Base-by-base conservation (phyloP, 2,329 filamentous ascomycete genomes). In the Microdochium nivale region DNA sequence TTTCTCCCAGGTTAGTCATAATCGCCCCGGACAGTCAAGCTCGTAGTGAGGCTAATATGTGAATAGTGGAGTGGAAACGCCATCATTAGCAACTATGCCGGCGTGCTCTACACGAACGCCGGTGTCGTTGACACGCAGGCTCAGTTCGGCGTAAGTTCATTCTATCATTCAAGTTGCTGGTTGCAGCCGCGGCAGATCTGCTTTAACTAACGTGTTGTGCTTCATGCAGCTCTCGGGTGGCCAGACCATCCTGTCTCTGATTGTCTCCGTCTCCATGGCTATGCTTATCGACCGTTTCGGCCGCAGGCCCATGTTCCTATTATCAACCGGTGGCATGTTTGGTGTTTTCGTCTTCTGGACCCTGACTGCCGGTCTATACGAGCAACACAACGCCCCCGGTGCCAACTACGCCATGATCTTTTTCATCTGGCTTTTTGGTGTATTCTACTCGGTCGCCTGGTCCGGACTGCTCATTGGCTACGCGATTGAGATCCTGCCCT, bases 61-160 rank as follows among this genome's bases (percentile, higher is more conserved):
- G 4, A 16, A 19, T 37, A 37, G 64, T 82, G 77, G 71, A 78
- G 73, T 33, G 79, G 80, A 51, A 83, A 83, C 62, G 79, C 74
- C 53, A 73, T 83, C 48, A 77, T 83, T 58, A 78, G 72, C 53
- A 81, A 82, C 68, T 83, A 81, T 57, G 71, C 77, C 40, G 75
- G 70, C 53, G 67, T 71, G 53, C 74, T 83, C 48, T 80, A 81
- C 65, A 63, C 71, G 40, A 71, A 70, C 33, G 78, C 78, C 54
- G 79, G 79, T 51, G 73, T 83, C 55, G 71, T 55, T 2, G 65
- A 71, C 56, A 63, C 71, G 40, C 70, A 66, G 32, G 65, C 67
- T 60, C 72, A 73, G 60, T 72, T 75, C 51, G 72, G 71, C 51
- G 68, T 75, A 60, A 54, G 64, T 58, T 58, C 58, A 32, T 19